Base-by-base conservation (phyloP, 2,329 filamentous ascomycete species). In the Diplodia scrobiculata region DNA sequence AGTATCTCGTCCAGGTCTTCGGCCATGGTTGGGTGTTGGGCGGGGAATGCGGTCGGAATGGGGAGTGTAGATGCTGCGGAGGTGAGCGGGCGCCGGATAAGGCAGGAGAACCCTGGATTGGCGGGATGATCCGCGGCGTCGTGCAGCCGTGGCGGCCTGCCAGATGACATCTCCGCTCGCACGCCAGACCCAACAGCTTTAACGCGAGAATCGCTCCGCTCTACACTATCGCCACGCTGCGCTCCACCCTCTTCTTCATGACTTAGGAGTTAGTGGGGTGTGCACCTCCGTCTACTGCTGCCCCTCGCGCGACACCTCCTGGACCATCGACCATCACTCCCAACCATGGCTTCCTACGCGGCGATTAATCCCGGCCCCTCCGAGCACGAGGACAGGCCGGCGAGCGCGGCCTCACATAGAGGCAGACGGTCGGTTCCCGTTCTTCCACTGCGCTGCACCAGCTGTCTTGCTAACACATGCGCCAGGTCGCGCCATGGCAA, bases 401-500 rank as follows among this genome's bases (percentile, higher is more conserved):
- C 77, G 48, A 80, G 78, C 65, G 78, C 75, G 9, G 75, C 75
- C 25, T 78, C 79, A 64, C 75, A 78, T 62, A 73, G 76, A 66
- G 75, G 75, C 29, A 69, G 76, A 71, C 72, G 76, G 77, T 78
- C 25, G 25, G 66, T 71, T 3, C 25, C 17, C 13, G 34, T 5
- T 14, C 45, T 11, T 14, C 41, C 9, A 45, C 41, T 11, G n/a
- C n/a, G n/a, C 14, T 50, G 34, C 29, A 17, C 54, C 41, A 41
- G 21, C 6, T 25, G 13, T 25, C 7, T 38, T 53, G 67, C 74
- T 77, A 66, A 78, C 69, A 29, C 11, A 21, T n/a, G 10, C 25
- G 27, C 67, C 67, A 85, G 87, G 76, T 81, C 84, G 71, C 82
- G 78, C 29, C 80, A 87, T 74, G 86, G 84, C 69, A 88, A 89